A percentile compares a stretch with the other conserved stretches of the same genome.
Conservation (phyloP, 2,329 filamentous ascomycete genomes). For the Colletotrichum falcatum region DNA sequence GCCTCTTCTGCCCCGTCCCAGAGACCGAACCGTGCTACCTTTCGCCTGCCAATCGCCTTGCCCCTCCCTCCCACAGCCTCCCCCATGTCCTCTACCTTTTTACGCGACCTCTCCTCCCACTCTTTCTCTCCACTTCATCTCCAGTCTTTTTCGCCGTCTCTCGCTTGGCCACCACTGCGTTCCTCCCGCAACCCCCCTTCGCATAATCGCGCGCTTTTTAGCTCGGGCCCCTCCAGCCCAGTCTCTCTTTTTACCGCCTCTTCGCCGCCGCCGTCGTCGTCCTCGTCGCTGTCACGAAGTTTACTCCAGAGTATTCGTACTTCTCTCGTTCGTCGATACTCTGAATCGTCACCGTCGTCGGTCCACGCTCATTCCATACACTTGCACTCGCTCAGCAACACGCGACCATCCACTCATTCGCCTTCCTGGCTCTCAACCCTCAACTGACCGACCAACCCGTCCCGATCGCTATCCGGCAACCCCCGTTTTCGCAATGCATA, state of each 20-base stretch:
- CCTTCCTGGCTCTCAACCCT: background rate
- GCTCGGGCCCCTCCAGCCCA: slow-evolving; percentile 34
- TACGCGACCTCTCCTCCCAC: slow-evolving; percentile 33
- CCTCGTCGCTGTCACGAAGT: slow-evolving; percentile 7
- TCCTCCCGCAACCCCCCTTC: slow-evolving; percentile 22
- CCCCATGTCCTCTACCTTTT: slow-evolving; percentile 18
- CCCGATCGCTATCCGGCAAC: slow-evolving; percentile 18
- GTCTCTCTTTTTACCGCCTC: slow-evolving; percentile 31
- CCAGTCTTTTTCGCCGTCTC: slow-evolving; percentile 39
- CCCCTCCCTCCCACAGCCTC: background rate
- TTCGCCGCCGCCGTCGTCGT: background rate
- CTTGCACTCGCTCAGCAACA: slow-evolving; percentile 3
- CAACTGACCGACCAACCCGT: slow-evolving; percentile 8
- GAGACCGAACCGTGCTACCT: slow-evolving; percentile 29
- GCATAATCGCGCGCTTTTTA: slow-evolving; percentile 38
- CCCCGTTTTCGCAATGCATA: slow-evolving; percentile 37
- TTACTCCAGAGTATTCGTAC: slow-evolving; percentile 28
- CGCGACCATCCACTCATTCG: background rate
- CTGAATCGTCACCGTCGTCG: slow-evolving; percentile 19
- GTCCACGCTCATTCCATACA: slow-evolving; percentile 29
- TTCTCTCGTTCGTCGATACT: slow-evolving; percentile 27
- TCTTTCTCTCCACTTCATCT: slow-evolving; percentile 37
- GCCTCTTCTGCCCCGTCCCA: background rate
- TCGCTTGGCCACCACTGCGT: slow-evolving; percentile 27
- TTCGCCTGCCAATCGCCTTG: background rate